Base-by-base conservation (phyloP, 441 rosid species). In the Daphne laureola region DNA sequence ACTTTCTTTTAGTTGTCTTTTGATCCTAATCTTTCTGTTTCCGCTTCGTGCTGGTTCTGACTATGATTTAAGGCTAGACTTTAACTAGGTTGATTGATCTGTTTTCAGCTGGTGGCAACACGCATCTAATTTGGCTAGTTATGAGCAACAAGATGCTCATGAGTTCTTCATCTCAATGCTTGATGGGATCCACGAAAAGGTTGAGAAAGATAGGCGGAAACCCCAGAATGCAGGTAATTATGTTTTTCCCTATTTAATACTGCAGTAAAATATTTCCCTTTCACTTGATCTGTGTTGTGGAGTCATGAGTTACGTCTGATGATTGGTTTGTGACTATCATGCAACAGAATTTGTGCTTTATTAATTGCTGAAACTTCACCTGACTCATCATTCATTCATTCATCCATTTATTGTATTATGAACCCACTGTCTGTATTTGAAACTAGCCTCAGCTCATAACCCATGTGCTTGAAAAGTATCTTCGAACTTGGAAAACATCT, bases 91-190 rank as follows among this genome's bases (percentile, higher is more conserved):
- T 64, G 13, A 50, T 44, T 43, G 48, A 50, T 47, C 50, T 31
- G 40, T 58, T 55, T 59, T 76, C 69, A 86, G 95, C 63, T 86
- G 95, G 90, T 86, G 90, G 95, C 90, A 79, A 66, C 88, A 86
- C 54, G 78, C 87, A 13, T 76, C 82, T n/a, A 75, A 83, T 62
- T 53, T 80, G 61, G 94, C 94, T 17, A 83, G 86, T 73, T 86
- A 83, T 47, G 78, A 75, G 31, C 94, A 86, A 62, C 94, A 83
- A 71, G 94, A 79, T 72, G 94, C 94, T 3, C 90, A 86, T 69
- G 94, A 86, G 46, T 86, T 86, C 71, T 83, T 83, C 69, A 86
- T 86, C 49, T 86, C 94, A n/a, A 73, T 86, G 80, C 81, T 86
- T 52, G 87, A 83, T 73, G 83, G 90, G 49, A 81, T 86, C 40